A percentile compares a stretch with the other conserved stretches of the same genome.
These are phyloP conservation scores for Oenanthe javanica DNA, from an alignment of 140 eudicot species.

Conservation along the genomic window DNA sequence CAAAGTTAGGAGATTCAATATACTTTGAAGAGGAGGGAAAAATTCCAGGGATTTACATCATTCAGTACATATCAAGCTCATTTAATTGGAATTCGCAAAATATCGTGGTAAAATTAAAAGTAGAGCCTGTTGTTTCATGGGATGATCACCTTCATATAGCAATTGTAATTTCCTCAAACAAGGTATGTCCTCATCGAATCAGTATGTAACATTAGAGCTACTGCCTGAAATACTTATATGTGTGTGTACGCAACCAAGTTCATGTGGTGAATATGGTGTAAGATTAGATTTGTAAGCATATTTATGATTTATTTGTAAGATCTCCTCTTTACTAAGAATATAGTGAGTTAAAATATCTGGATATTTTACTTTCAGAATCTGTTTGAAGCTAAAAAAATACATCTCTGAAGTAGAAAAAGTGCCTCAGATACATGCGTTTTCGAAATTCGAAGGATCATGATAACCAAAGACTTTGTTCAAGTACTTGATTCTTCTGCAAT, in stretches of 20 bases:
- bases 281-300: not conserved
- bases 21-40: conserved; percentile 81
- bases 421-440: not conserved
- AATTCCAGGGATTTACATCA: conserved; percentile 53
- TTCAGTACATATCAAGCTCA: conserved; percentile 82
- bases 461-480: not conserved
- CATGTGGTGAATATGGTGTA: not conserved
- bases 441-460: not conserved
- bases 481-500: not conserved
- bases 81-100: conserved; percentile 61
- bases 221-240: not conserved
- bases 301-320: not conserved
- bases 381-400: not conserved
- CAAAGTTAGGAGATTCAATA: conserved; percentile 92
- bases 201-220: not conserved
- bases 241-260: not conserved
- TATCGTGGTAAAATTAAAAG: conserved; percentile 42
- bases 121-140: conserved; percentile 64
- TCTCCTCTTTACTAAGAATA: not conserved
- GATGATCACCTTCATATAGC: conserved; percentile 54
- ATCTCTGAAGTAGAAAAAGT: not conserved
- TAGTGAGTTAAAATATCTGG: not conserved
- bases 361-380: not conserved
- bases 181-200: conserved; percentile 23
- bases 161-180: conserved; percentile 34